These are phyloP conservation scores for Umbelopsis sp. DNA, from an alignment of 192 early-diverging fungal genomes.

Conservation along the genomic window DNA sequence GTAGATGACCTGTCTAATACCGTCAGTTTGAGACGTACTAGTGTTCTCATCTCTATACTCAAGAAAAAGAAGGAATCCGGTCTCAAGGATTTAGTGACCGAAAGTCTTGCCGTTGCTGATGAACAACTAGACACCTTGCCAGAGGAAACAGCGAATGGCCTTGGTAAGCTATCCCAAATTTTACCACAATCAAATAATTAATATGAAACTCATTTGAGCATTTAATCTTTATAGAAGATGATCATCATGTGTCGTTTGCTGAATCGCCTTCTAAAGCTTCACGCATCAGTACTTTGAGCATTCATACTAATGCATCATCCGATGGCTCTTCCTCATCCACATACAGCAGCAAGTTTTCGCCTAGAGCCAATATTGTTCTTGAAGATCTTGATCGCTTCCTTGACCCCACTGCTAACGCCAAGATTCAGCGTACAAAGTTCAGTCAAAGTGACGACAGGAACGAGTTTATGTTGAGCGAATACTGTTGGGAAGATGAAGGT, in stretches of 20 bases:
- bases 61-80: constrained; percentile 29
- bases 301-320: not conserved
- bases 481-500: constrained; percentile 62
- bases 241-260: constrained; percentile 7
- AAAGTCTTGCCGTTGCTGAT: constrained; percentile 14
- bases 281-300: not conserved
- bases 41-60: constrained; percentile 26
- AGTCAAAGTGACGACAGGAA: constrained; percentile 32
- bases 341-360: not conserved
- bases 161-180: not conserved
- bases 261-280: not conserved
- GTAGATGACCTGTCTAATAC: not conserved
- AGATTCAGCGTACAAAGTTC: constrained; percentile 39
- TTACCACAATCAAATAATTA: no score
- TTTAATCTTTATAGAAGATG: not conserved
- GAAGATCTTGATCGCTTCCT: constrained; percentile 53
- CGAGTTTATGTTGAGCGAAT: constrained; percentile 52
- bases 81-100: constrained; percentile 24
- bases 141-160: not conserved
- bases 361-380: constrained; percentile 33
- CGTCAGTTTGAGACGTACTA: constrained; percentile 16
- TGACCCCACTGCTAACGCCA: constrained; percentile 22
- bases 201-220: no score
- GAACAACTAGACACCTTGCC: not conserved
- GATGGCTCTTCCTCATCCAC: not conserved